Evolutionary conservation across 2,329 filamentous ascomycete genomes (phyloP).

Genomic region (Mycogone perniciosa): DNA sequence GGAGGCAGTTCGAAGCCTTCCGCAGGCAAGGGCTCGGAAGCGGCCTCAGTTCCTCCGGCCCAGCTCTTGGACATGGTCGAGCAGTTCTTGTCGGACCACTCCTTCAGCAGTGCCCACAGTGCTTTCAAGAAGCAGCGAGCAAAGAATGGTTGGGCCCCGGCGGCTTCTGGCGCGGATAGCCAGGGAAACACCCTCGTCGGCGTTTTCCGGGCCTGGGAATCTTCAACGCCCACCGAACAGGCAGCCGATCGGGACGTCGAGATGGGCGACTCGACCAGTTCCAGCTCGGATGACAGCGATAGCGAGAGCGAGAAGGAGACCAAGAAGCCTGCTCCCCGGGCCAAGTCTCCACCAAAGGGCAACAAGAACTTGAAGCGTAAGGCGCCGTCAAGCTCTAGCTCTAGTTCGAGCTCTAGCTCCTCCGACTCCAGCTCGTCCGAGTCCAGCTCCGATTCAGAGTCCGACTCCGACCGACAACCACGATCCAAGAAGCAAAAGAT

Average conservation of each 20-base stretch:
- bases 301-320: slow-evolving; percentile 18
- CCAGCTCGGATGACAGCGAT: slow-evolving; percentile 20
- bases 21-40: slow-evolving; percentile 16
- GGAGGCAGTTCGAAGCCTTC: slow-evolving; percentile 18
- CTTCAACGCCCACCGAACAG: slow-evolving; percentile 16
- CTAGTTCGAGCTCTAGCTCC: slow-evolving; percentile 27
- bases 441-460: slow-evolving; percentile 38
- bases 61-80: slow-evolving; percentile 63
- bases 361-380: slow-evolving; percentile 36
- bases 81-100: slow-evolving; percentile 58
- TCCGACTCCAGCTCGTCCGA: slow-evolving; percentile 27
- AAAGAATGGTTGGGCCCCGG: slow-evolving; percentile 42
- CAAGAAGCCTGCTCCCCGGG: slow-evolving; percentile 15
- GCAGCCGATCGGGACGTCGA: slow-evolving; percentile 20
- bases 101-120: slow-evolving; percentile 55
- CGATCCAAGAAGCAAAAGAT: slow-evolving; percentile 48
- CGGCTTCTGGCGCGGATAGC: slow-evolving; percentile 16
- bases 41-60: slow-evolving; percentile 36
- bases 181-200: slow-evolving; percentile 35
- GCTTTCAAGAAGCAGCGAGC: slow-evolving; percentile 58
- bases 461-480: slow-evolving; percentile 31
- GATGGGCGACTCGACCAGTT: slow-evolving; percentile 12
- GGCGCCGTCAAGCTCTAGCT: slow-evolving; percentile 24
- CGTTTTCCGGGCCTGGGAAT: slow-evolving; percentile 47
- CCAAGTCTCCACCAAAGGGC: slow-evolving; percentile 17